Base-by-base conservation (phyloP, 257 asterid species). In the Capsicum rhomboideum region DNA sequence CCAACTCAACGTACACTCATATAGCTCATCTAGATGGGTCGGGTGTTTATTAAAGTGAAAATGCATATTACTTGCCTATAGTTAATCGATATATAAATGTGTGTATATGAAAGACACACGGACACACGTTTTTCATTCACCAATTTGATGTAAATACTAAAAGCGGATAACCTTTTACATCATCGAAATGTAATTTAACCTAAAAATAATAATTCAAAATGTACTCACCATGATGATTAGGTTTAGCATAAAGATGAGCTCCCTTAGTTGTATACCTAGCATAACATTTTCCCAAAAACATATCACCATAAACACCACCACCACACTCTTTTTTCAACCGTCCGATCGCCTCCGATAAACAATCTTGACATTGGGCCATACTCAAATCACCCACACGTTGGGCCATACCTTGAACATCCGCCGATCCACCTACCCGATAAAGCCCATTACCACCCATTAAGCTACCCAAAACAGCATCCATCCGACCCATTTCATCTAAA, bases 321-420 rank as follows among this genome's bases (percentile, higher is more conserved):
- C 97, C 98, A 87, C 99, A 96, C 89, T 94, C 98, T 53, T 84
- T 86, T 87, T 85, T 96, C 88, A 96, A 80, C 93, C 91, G 93
- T 84, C 90, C 82, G 81, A 96, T 90, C 37, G 98, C 97, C 90
- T 93, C 98, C 86, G 92, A 72, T 78, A 94, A 26, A 49, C 99
- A 96, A 67, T 93, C 98, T 90, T 96, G 98, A 26, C 99, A 96
- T 91, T 94, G 94, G 55, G 93, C 97, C 63, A 1, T 49, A 77
- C 95, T 94, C 90, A 96, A 83, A 82, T 96, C 99, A 56, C 99
- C 99, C 1, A 92, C 93, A 71, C 99, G 94, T 88, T 96, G 98
- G 85, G 97, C 98, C 92, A 94, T 90, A 56, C 99, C 99, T 82
- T 91, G 92, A 3, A 92, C 92, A 52, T 90, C 97, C 86, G 86